Evolutionary conservation across 805 yeast genomes (phyloP).

Genomic region (Candida succiphila): DNA sequence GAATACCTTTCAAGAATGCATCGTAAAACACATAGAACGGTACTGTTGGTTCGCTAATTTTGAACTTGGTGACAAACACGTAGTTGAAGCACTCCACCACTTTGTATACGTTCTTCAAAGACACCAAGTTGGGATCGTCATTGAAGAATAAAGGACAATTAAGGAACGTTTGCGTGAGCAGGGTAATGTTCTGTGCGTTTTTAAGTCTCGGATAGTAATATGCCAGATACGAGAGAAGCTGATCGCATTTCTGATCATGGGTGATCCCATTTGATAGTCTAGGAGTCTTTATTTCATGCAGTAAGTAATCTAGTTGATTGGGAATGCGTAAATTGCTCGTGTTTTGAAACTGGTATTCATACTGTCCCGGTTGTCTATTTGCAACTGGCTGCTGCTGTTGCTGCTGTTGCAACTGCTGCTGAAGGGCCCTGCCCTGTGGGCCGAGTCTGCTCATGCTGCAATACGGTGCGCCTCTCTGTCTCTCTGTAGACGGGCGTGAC

Average conservation of each 20-base stretch:
- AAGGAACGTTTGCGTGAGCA: constrained; percentile 34
- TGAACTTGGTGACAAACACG: constrained; percentile 33
- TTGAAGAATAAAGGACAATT: constrained; percentile 28
- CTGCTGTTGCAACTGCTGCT: constrained; percentile 4
- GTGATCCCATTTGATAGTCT: constrained; percentile 8
- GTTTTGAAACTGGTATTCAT: constrained; percentile 1
- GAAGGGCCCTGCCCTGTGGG: constrained; percentile 14
- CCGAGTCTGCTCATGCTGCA: constrained; percentile 12
- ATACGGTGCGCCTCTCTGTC: too few species aligned
- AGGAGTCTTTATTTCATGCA: constrained; percentile 35
- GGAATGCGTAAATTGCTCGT: constrained; percentile 6
- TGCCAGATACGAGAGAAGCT: constrained; percentile 34
- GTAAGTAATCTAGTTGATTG: constrained; percentile 37
- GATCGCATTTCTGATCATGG: constrained; percentile 9
- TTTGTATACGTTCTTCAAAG: constrained; percentile 24
- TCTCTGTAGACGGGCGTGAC: too few species aligned
- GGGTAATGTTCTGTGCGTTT: constrained; percentile 32
- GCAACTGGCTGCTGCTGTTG: neutral
- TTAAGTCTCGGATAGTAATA: constrained; percentile 42
- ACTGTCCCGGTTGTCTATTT: too few species aligned
- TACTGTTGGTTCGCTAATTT: constrained; percentile 38
- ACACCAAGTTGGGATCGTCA: constrained; percentile 9
- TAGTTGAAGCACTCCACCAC: constrained; percentile 39
- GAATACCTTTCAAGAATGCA: constrained; percentile 25
- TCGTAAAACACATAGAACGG: constrained; percentile 33